phyloP scores from a whole-genome alignment of 257 asterid genomes.

The Cynanchum wilfordii region DNA sequence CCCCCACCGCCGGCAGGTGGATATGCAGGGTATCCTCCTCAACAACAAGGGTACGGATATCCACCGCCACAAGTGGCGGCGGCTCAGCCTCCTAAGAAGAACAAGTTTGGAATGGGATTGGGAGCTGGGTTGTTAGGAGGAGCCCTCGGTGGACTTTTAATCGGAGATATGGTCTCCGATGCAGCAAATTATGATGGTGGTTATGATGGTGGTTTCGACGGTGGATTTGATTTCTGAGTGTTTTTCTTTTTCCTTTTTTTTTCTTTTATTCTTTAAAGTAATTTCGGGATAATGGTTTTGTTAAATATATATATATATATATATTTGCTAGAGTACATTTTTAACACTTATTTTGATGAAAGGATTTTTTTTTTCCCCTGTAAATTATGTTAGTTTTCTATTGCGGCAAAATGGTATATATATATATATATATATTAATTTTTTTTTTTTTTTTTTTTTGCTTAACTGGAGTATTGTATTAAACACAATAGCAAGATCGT shows the following conservation, averaged over 20 bases:
- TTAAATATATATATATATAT: neutral
- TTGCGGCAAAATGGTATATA: no score
- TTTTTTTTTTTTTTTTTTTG: no score
- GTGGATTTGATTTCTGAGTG: conserved; percentile 51
- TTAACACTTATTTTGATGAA: neutral
- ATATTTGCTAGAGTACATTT: no score
- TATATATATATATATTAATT: no score
- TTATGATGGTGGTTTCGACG: conserved; percentile 22
- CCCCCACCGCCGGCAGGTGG: conserved; percentile 28
- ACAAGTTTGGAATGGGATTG: conserved; percentile 55
- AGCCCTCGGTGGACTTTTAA: conserved; percentile 63
- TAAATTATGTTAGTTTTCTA: neutral
- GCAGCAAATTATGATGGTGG: conserved; percentile 40
- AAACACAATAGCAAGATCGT: no score
- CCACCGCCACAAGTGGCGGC: conserved; percentile 47
- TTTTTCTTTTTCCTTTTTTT: neutral
- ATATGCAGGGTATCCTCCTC: conserved; percentile 47
- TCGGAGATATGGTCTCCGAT: conserved; percentile 71
- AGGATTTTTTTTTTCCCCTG: neutral
- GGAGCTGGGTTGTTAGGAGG: conserved; percentile 89
- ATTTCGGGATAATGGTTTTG: neutral
- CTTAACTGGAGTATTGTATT: no score
- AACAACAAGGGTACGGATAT: conserved; percentile 54
- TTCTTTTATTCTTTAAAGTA: neutral
- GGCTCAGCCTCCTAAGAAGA: conserved; percentile 38